phyloP scores from a whole-genome alignment of 1,284 basidiomycete species.

The Taiwanofungus camphoratus region DNA sequence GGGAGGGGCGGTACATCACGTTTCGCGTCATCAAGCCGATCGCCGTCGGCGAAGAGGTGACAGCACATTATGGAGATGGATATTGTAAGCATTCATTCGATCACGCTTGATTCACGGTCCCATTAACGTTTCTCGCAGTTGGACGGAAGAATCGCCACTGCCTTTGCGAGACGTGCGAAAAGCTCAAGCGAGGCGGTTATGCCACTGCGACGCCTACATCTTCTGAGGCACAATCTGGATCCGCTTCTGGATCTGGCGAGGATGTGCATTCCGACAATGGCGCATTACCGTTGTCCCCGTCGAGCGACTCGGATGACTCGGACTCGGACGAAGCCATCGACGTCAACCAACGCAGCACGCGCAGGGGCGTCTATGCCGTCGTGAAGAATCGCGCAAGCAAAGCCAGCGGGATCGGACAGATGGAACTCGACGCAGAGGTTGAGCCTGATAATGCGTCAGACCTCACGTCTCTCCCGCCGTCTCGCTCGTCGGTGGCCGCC shows the following conservation, averaged over 20 bases:
- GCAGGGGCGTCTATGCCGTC: conserved; percentile 71
- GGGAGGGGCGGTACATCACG: conserved; percentile 83
- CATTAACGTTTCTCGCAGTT: conserved; percentile 44
- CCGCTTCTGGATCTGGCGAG: conserved; percentile 33
- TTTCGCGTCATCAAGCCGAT: conserved; percentile 84
- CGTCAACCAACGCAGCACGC: conserved; percentile 68
- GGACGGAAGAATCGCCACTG: conserved; percentile 83
- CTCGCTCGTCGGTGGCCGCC: conserved; percentile 17
- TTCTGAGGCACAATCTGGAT: conserved; percentile 41
- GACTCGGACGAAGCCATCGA: conserved; percentile 36
- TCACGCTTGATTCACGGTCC: not conserved
- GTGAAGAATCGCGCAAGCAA: conserved; percentile 52
- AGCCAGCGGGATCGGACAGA: conserved; percentile 45
- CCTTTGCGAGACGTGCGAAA: conserved; percentile 87
- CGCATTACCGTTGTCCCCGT: conserved; percentile 12
- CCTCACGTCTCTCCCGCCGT: conserved; percentile 38
- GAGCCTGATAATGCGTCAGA: conserved; percentile 37
- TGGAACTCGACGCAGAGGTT: conserved; percentile 46
- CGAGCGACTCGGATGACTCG: conserved; percentile 30
- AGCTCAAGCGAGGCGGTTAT: conserved; percentile 69
- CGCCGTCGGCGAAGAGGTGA: conserved; percentile 78
- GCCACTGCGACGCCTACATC: conserved; percentile 45
- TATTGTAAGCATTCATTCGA: conserved; percentile 55
- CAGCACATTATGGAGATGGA: conserved; percentile 79
- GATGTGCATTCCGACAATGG: conserved; percentile 25